phyloP scores from a whole-genome alignment of 148 eudicot species.

The Chenopodium formosanum region DNA sequence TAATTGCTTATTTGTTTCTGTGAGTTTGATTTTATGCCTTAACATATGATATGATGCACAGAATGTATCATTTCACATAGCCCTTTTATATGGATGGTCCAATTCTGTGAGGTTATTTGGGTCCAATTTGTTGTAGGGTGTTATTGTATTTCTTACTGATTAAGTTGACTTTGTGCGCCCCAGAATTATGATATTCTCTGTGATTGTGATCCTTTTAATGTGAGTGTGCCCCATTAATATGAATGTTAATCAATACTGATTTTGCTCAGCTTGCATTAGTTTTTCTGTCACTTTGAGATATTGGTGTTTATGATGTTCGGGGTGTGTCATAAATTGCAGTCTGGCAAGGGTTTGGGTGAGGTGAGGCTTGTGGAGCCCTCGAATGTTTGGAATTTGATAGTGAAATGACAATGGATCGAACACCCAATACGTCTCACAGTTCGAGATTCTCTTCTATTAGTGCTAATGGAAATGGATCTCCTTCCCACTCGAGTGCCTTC shows the following conservation, averaged over 20 bases:
- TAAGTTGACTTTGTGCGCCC: slow-evolving; percentile 24
- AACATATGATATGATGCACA: too few species aligned
- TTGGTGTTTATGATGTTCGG: slow-evolving; percentile 4
- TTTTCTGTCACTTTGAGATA: slow-evolving; percentile 18
- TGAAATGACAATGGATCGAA: slow-evolving; percentile 59
- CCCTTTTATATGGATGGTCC: not conserved
- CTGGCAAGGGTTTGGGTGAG: slow-evolving; percentile 9
- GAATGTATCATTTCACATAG: not conserved
- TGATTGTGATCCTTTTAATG: too few species aligned
- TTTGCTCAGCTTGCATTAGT: slow-evolving; percentile 4
- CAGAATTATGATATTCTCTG: too few species aligned
- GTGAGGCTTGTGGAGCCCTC: slow-evolving; percentile 9
- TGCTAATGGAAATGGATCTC: slow-evolving; percentile 70
- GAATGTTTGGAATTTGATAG: slow-evolving; percentile 13
- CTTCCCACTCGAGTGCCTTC: slow-evolving; percentile 54
- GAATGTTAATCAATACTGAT: not conserved
- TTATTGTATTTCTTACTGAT: slow-evolving; percentile 4
- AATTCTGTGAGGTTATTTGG: not conserved
- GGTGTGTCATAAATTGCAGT: slow-evolving; percentile 18
- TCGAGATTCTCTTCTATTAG: slow-evolving; percentile 61
- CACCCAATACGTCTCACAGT: slow-evolving; percentile 60
- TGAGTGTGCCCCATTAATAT: not conserved
- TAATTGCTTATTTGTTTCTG: not conserved
- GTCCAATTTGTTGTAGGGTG: not conserved
- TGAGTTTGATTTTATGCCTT: not conserved